Evolutionary conservation across 495 filamentous ascomycete species (phyloP).

Genomic region (Podospora sp.): DNA sequence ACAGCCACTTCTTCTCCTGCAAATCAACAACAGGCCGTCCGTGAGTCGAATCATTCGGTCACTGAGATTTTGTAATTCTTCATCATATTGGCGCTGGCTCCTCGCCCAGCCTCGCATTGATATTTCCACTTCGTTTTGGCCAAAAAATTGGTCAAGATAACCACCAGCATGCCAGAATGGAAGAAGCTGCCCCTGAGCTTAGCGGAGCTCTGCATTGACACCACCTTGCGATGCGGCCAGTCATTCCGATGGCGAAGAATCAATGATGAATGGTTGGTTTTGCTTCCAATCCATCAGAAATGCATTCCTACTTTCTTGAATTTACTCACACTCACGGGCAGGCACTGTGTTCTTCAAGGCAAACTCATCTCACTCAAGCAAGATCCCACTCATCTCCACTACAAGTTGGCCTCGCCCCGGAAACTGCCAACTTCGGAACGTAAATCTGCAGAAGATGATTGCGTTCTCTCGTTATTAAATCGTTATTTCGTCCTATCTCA

Average conservation of each 20-base stretch:
- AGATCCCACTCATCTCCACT: conserved; percentile 77
- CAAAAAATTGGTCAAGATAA: not conserved
- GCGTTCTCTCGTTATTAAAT: conserved; percentile 66
- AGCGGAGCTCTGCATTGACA: conserved; percentile 85
- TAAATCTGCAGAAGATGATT: conserved; percentile 50
- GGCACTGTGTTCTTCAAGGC: conserved; percentile 82
- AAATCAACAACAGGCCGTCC: not conserved
- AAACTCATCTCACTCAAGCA: conserved; percentile 84
- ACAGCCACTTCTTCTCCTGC: not conserved
- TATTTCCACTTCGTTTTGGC: no score
- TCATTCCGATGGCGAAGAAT: conserved; percentile 92
- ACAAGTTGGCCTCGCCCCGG: conserved; percentile 65
- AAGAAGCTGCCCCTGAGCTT: conserved; percentile 77
- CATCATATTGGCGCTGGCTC: no score
- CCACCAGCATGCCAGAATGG: conserved; percentile 60
- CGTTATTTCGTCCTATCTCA: conserved; percentile 82
- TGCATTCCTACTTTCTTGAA: not conserved
- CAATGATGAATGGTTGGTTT: conserved; percentile 73
- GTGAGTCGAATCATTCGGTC: no score
- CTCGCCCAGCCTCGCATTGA: not conserved
- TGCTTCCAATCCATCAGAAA: not conserved
- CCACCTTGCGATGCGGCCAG: conserved; percentile 87
- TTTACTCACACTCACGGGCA: conserved; percentile 36
- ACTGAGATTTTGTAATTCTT: no score
- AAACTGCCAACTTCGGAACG: conserved; percentile 18